Conservation (phyloP, 2,329 filamentous ascomycete genomes). For the Aspergillus costaricaensis region DNA sequence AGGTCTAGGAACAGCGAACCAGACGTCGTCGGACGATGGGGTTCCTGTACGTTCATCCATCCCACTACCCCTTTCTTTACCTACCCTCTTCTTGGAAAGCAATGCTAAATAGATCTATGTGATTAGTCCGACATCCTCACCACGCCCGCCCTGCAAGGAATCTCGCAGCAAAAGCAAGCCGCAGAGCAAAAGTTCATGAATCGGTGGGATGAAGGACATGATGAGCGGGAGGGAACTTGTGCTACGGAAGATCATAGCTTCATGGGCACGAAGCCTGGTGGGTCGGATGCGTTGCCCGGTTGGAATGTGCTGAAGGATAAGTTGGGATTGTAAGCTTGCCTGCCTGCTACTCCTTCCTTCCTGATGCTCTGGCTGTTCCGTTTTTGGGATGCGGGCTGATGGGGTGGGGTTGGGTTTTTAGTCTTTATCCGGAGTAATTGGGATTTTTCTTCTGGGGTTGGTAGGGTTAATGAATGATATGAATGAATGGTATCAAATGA, state of each 20-base stretch:
- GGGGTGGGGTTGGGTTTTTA: neutral
- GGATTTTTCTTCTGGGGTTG: no score
- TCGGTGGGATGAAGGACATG: slow-evolving; percentile 14
- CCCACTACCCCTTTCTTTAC: neutral
- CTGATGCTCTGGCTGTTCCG: slow-evolving; percentile 5
- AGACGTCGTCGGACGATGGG: neutral
- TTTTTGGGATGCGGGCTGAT: neutral
- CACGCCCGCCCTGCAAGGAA: neutral
- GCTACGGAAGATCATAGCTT: slow-evolving; percentile 37
- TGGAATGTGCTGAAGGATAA: slow-evolving; percentile 32
- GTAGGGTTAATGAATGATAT: no score
- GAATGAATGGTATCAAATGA: no score
- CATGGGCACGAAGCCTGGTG: slow-evolving; percentile 30
- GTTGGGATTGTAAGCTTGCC: neutral
- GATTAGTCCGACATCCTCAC: slow-evolving; percentile 1
- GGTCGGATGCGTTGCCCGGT: slow-evolving; percentile 32
- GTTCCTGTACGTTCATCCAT: slow-evolving; percentile 21
- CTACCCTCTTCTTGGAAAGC: neutral
- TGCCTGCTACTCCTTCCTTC: no score
- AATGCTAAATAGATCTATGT: neutral
- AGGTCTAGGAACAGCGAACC: neutral
- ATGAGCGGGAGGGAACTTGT: slow-evolving; percentile 22
- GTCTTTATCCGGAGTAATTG: slow-evolving; percentile 8
- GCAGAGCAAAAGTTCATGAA: slow-evolving; percentile 25
- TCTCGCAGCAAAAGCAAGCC: slow-evolving; percentile 24